Conservation (phyloP, 768 basidiomycete genomes). For the Suillus cothurnatus region DNA sequence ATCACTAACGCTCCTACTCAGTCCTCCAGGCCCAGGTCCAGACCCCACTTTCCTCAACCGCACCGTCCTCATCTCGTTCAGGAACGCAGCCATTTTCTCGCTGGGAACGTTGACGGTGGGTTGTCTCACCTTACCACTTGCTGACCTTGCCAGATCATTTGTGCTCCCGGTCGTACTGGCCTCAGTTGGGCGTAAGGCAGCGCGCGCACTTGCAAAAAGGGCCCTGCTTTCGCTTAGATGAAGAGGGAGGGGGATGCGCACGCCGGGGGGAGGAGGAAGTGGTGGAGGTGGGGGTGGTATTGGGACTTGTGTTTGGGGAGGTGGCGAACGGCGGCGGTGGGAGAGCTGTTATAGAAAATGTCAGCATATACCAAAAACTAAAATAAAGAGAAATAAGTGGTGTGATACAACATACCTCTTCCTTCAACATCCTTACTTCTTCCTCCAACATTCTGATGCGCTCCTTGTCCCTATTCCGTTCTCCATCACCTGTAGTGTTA, state of each 20-base stretch:
- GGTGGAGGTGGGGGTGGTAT: slow-evolving; percentile 50
- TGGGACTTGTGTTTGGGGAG: slow-evolving; percentile 3
- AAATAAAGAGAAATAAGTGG: too few species aligned
- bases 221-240: slow-evolving; percentile 10
- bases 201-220: slow-evolving; percentile 62
- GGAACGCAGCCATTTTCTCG: slow-evolving; percentile 83
- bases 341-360: slow-evolving; percentile 42
- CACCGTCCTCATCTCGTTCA: slow-evolving; percentile 79
- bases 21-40: slow-evolving; percentile 29
- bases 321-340: slow-evolving; percentile 33
- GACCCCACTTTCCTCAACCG: slow-evolving; percentile 59
- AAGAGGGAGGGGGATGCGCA: slow-evolving; percentile 25
- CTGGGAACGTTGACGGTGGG: slow-evolving; percentile 74
- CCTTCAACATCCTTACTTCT: slow-evolving; percentile 60
- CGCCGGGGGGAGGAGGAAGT: slow-evolving; percentile 31
- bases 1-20: slow-evolving; percentile 32
- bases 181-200: slow-evolving; percentile 67
- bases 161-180: slow-evolving; percentile 35
- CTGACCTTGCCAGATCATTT: slow-evolving; percentile 45
- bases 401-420: slow-evolving; percentile 45
- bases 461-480: slow-evolving; percentile 59
- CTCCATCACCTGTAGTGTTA: slow-evolving; percentile 31
- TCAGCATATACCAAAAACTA: background rate
- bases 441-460: slow-evolving; percentile 65
- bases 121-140: slow-evolving; percentile 41